Evolutionary conservation across 805 yeast species (phyloP), one percentile per base, ranked within the genome.

Genomic region (Suhomyces emberorum): DNA sequence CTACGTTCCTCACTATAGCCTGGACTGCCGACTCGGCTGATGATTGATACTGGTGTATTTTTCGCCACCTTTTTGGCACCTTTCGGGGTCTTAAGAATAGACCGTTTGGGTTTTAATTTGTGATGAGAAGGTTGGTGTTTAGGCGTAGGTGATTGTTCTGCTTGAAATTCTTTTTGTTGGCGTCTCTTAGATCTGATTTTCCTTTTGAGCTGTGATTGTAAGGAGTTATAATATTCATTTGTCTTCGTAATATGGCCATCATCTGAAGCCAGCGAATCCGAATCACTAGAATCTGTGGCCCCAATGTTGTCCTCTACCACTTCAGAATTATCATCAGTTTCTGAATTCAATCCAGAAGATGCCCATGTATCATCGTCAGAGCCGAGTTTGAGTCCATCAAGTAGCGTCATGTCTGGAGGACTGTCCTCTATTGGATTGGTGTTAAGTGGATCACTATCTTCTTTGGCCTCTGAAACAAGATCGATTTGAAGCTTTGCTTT

Each of bases 61-160:
- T 6, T 24, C n/a, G 8, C 14, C 27, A 24, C 27, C 14, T 24
- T 7, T 11, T 26, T 26, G 11, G 15, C 14, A 14, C 9, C 17
- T 26, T 10, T 10, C 18, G 25, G 4, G 30, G 47, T 37, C 47
- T 67, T 67, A 33, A 68, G 46, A n/a, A 68, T 68, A n/a, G 69
- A 63, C 25, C 58, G 49, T 43, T 63, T 63, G 1, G 74, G 74
- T 44, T 64, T 59, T 24, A 68, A 48, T 2, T 52, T 58, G 33
- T 63, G 66, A 46, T 68, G 74, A 19, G 65, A 62, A 4, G 74
- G 74, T 37, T 58, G 56, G 39, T 65, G 70, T 34, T 65, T 66
- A 1, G 67, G 70, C 0, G 62, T 57, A 1, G 70, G 70, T 6
- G 67, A 57, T 9, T 25, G 16, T 4, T 39, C 52, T n/a, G 39